Percentiles rank a stretch among this genome's conserved stretches.
phyloP scores from a whole-genome alignment of 176 grass and related monocot species.

The Oryza brachyantha region DNA sequence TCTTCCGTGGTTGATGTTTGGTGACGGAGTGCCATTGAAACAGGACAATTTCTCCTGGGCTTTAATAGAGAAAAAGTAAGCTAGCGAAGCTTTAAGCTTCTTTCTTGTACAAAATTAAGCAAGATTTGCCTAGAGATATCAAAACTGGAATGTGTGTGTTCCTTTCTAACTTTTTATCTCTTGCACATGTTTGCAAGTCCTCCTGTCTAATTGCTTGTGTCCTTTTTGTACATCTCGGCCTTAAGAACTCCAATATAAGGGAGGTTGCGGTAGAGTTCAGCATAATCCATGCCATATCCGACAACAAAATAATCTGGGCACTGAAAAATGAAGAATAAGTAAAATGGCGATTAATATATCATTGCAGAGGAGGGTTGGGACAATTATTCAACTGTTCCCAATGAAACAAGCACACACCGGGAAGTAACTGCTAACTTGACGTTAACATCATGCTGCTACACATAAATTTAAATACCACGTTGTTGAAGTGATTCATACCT shows the following conservation, averaged over 20 bases:
- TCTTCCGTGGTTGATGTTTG: neutral
- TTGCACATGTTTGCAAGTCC: neutral
- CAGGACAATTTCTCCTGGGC: neutral
- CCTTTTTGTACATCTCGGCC: conserved; percentile 63
- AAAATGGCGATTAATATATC: conserved; percentile 3
- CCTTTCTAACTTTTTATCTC: neutral
- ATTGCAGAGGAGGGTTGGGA: neutral
- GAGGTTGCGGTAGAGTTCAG: conserved; percentile 83
- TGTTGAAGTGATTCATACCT: conserved; percentile 43
- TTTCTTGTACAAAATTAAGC: conserved; percentile 19
- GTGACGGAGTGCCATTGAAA: neutral
- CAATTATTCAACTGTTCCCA: neutral
- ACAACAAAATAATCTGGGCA: conserved; percentile 94
- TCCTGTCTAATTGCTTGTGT: conserved; percentile 35
- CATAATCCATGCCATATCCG: conserved; percentile 93
- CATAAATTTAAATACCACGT: neutral
- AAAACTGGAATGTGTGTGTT: neutral
- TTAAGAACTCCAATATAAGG: conserved; percentile 86
- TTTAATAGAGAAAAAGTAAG: neutral
- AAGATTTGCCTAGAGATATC: conserved; percentile 10
- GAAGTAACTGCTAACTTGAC: neutral
- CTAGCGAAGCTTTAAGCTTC: neutral
- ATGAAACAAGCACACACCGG: neutral
- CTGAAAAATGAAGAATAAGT: conserved; percentile 44
- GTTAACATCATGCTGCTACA: neutral